Base-by-base conservation (phyloP, 768 basidiomycete species). In the Pulveroboletus frians region DNA sequence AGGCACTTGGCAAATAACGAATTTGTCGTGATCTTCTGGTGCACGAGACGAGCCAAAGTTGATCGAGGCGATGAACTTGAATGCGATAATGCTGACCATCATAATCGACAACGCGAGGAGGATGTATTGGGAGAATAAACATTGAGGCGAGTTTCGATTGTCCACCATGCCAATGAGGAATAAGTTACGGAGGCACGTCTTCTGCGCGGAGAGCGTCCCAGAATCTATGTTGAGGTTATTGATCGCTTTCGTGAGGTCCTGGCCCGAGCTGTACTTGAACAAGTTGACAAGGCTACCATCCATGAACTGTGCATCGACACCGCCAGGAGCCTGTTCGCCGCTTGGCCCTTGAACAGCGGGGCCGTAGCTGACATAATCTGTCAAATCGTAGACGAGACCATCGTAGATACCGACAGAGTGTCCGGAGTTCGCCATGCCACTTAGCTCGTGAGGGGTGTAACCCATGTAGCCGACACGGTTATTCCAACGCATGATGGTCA, bases 1-100 rank as follows among this genome's bases (percentile, higher is more conserved):
- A 26, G 95, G 95, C 0, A 98, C 92, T 63, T 98, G 95, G 65
- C 94, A 97, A 59, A 95, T 91, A 54, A 96, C 88, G 57, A 96
- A 95, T 70, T 96, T 95, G 74, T 96, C 92, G 64, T 93, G 92
- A 59, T 93, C 88, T 69, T 95, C 93, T 0, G 92, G 93, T 6
- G 88, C 87, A 49, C 91, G 81, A 15, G 81, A 67, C 3, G 84
- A 71, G 40, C 81, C 80, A 63, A 96, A 91, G 69, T 90, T 86
- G 66, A 95, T 75, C 0, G 91, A 92, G 2, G 91, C 90, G 53
- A 96, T 71, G 74, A 95, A 95, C 71, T 95, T 97, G 85, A 95
- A 94, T 1, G 85, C 93, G 63, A 96, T 94, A 59, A 97, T 86
- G 46, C 84, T 73, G 53, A 98, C 89, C 92, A 99, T 96, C 72